Evolutionary conservation across 23 red algal species (phyloP).

Genomic region (Gracilaria caudata): DNA sequence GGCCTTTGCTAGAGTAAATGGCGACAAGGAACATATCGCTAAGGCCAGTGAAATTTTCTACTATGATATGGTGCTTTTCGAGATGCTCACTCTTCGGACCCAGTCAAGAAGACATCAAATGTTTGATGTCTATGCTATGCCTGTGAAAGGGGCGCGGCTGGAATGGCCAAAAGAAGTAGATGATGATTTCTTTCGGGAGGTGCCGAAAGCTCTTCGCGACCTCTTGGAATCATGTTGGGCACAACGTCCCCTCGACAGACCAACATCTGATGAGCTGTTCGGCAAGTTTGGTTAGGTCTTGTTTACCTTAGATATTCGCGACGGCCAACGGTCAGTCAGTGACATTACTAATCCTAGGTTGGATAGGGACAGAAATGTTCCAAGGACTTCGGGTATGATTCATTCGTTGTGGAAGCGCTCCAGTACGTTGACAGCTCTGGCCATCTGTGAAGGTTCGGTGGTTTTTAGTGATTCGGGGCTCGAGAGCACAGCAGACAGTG

Average conservation of each 20-base stretch:
- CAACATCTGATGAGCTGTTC: conserved; percentile 56
- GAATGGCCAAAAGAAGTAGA: conserved; percentile 55
- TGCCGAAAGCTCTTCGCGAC: conserved; percentile 28
- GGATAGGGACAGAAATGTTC: not conserved
- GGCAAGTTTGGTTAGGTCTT: conserved; percentile 9
- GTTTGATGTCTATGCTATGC: conserved; percentile 11
- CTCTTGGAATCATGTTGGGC: conserved; percentile 56
- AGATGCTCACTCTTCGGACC: conserved; percentile 76
- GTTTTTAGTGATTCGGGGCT: conserved; percentile 25
- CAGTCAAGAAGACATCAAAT: conserved; percentile 44
- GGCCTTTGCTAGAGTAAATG: conserved; percentile 19
- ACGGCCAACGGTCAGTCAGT: conserved; percentile 21
- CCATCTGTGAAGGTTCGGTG: conserved; percentile 42
- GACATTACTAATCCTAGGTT: conserved; percentile 18
- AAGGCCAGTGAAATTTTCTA: conserved; percentile 75
- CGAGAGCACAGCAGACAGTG: conserved; percentile 21
- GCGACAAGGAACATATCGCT: conserved; percentile 36
- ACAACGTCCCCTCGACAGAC: conserved; percentile 26
- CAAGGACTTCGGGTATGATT: not conserved
- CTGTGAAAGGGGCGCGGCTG: conserved; percentile 24
- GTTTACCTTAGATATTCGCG: conserved; percentile 4
- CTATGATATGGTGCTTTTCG: conserved; percentile 89
- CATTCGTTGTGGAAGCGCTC: conserved; percentile 38
- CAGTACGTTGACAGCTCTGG: conserved; percentile 41
- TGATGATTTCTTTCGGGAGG: conserved; percentile 16